phyloP scores from a whole-genome alignment of 495 filamentous ascomycete species.

The Paragyromitra xinjiangensis region DNA sequence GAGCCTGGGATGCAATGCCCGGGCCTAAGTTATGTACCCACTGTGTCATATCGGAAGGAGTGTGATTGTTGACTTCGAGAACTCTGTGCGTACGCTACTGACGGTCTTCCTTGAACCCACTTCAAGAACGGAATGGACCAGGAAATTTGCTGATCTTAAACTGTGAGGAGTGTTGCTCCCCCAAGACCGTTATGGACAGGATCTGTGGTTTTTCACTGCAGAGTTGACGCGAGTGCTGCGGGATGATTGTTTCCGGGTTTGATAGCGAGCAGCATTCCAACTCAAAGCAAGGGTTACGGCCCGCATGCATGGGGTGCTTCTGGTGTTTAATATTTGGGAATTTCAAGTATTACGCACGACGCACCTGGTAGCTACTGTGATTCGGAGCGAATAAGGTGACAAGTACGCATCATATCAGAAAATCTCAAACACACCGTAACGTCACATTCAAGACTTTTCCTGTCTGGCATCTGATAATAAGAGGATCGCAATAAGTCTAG shows the following conservation, averaged over 20 bases:
- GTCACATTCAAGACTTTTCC: background rate
- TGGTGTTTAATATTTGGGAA: constrained; percentile 12
- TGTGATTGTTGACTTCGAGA: background rate
- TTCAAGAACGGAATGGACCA: constrained; percentile 13
- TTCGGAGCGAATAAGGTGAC: constrained; percentile 17
- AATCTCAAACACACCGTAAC: constrained; percentile 3
- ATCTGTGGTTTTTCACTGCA: constrained; percentile 16
- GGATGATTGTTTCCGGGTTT: constrained; percentile 40
- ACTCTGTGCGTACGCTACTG: constrained; percentile 10
- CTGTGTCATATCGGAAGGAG: constrained; percentile 55
- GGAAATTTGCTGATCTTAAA: constrained; percentile 38
- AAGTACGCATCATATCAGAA: constrained; percentile 10
- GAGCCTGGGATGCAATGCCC: constrained; percentile 61
- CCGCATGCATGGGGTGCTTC: constrained; percentile 19
- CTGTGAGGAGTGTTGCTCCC: background rate
- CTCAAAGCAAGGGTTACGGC: constrained; percentile 21
- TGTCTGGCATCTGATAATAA: constrained; percentile 5
- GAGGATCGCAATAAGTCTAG: constrained; percentile 20
- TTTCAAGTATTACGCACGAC: constrained; percentile 12
- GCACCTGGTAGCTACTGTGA: constrained; percentile 13
- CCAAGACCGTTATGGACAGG: constrained; percentile 4
- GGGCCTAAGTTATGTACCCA: constrained; percentile 63
- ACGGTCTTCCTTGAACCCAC: background rate
- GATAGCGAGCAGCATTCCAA: constrained; percentile 23
- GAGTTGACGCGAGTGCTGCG: constrained; percentile 40